phyloP scores from a whole-genome alignment of 2,329 filamentous ascomycete species.

The Basipetospora chlamydospora region DNA sequence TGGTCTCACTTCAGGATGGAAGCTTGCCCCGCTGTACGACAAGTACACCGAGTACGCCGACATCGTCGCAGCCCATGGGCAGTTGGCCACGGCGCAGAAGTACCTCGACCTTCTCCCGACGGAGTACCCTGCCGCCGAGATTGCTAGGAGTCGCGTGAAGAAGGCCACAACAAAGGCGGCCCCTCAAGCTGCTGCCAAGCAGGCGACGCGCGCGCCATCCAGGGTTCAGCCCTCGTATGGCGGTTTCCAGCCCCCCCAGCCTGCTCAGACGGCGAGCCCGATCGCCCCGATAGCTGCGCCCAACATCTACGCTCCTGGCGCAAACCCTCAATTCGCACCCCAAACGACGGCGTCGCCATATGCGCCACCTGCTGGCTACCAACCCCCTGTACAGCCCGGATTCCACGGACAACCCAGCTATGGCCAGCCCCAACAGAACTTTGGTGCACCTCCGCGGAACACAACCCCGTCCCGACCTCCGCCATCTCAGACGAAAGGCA shows the following conservation, averaged over 20 bases:
- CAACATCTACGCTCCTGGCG: constrained; percentile 19
- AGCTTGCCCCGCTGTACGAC: constrained; percentile 73
- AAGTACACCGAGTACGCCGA: constrained; percentile 97
- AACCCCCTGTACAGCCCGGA: constrained; percentile 5
- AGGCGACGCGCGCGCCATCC: constrained; percentile 16
- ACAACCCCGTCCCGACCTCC: constrained; percentile 54
- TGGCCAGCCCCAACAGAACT: constrained; percentile 14
- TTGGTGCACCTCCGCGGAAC: constrained; percentile 35
- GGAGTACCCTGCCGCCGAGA: constrained; percentile 73
- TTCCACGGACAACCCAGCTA: constrained; percentile 13
- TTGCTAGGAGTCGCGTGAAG: constrained; percentile 72
- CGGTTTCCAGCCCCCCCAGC: constrained; percentile 35
- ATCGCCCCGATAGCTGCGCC: constrained; percentile 12
- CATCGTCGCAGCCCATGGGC: constrained; percentile 80
- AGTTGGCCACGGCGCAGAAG: constrained; percentile 72
- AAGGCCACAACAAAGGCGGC: constrained; percentile 53
- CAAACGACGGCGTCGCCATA: constrained; percentile 7
- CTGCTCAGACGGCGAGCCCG: constrained; percentile 14
- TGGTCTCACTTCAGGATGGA: constrained; percentile 64
- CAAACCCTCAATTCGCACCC: constrained; percentile 13
- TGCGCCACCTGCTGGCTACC: constrained; percentile 6
- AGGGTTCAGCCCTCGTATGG: constrained; percentile 24
- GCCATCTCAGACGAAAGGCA: constrained; percentile 55
- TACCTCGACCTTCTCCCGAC: constrained; percentile 79
- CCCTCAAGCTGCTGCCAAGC: constrained; percentile 13